Conservation (phyloP, 177 flowering plant genomes). For the Vitis hybrid region DNA sequence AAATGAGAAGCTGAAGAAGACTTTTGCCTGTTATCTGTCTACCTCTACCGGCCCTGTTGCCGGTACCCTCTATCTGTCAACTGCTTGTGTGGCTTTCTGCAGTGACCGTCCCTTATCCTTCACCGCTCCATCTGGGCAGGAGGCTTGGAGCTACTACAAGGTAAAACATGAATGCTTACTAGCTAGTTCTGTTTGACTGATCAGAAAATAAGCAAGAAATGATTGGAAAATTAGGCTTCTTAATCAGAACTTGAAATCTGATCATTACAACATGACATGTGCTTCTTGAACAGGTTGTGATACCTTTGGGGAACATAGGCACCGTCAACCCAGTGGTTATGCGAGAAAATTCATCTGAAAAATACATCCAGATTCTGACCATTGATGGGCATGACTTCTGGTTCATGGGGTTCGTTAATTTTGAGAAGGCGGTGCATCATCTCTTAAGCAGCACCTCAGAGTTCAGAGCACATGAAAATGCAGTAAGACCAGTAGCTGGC, state of each 20-base stretch:
- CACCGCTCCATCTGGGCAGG: slow-evolving; percentile 71
- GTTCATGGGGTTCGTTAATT: slow-evolving; percentile 81
- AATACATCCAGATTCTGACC: slow-evolving; percentile 60
- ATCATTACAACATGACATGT: no score
- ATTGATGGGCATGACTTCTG: slow-evolving; percentile 67
- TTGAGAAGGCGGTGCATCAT: slow-evolving; percentile 55
- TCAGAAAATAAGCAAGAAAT: background rate
- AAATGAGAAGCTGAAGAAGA: slow-evolving; percentile 61
- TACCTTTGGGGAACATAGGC: slow-evolving; percentile 48
- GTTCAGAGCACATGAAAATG: slow-evolving; percentile 7
- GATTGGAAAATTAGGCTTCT: no score
- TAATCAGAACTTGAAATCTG: no score
- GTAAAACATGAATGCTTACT: slow-evolving; percentile 21
- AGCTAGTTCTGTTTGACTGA: background rate
- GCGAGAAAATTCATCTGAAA: slow-evolving; percentile 53
- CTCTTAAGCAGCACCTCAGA: slow-evolving; percentile 31
- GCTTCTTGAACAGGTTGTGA: slow-evolving; percentile 42
- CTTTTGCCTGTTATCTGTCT: slow-evolving; percentile 76
- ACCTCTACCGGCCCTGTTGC: slow-evolving; percentile 83
- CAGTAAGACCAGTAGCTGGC: background rate
- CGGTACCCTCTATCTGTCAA: slow-evolving; percentile 78
- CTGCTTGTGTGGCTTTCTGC: slow-evolving; percentile 56
- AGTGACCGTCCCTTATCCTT: slow-evolving; percentile 75
- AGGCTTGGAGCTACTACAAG: slow-evolving; percentile 79
- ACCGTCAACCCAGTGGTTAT: slow-evolving; percentile 48